Evolutionary conservation across 441 rosid species (phyloP).

Genomic region (Erodium texanum): DNA sequence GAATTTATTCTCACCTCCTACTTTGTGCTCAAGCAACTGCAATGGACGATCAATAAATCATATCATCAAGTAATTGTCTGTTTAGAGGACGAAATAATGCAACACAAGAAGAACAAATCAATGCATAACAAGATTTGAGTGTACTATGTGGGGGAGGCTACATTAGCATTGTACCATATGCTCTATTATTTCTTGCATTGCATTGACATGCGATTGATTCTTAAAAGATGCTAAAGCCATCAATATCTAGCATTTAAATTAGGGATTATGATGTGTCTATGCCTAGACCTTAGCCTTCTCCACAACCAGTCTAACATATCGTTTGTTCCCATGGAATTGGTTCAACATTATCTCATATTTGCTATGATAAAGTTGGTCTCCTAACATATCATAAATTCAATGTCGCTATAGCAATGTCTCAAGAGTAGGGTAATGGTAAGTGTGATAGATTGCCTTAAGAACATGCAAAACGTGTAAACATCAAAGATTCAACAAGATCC

Average conservation of each 20-base stretch:
- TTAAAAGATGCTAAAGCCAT: constrained; percentile 1
- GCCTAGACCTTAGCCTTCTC: too few species aligned
- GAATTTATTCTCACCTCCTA: neutral
- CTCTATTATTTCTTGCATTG: neutral
- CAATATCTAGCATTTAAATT: neutral
- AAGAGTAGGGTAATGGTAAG: neutral
- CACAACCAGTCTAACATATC: too few species aligned
- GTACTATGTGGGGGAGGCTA: constrained; percentile 1
- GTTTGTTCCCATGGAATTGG: neutral
- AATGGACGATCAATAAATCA: neutral
- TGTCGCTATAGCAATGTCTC: neutral
- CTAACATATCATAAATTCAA: neutral
- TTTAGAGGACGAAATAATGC: neutral
- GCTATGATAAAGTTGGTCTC: neutral
- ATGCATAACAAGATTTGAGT: neutral
- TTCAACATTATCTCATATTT: neutral
- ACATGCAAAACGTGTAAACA: neutral
- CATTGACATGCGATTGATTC: neutral
- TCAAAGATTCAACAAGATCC: neutral
- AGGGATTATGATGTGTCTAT: neutral
- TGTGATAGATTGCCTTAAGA: neutral
- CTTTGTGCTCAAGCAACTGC: neutral
- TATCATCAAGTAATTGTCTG: neutral
- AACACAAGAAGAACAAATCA: neutral
- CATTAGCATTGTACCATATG: neutral